Conservation (phyloP, 129 eudicot genomes). For the Flaveria brownii region DNA sequence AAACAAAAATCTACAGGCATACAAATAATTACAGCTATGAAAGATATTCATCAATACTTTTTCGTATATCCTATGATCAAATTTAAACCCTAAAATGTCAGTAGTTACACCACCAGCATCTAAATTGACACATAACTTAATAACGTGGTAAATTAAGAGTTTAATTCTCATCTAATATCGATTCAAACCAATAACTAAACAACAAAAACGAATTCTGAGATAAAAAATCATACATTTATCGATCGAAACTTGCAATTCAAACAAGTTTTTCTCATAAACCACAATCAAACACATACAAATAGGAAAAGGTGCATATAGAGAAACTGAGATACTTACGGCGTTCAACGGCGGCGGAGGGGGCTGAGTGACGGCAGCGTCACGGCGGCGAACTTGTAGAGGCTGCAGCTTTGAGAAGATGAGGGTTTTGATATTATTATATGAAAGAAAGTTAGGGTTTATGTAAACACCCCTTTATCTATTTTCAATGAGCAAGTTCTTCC, state of each 20-base stretch:
- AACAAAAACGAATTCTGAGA: neutral
- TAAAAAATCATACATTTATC: neutral
- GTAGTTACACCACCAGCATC: neutral
- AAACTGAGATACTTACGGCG: neutral
- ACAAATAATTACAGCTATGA: no score
- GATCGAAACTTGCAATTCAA: neutral
- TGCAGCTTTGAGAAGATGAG: neutral
- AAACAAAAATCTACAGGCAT: no score
- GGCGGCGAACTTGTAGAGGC: conserved; percentile 6
- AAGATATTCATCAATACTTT: no score
- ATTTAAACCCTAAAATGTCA: neutral
- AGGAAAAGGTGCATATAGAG: neutral
- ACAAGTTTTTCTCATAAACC: neutral
- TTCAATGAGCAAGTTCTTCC: neutral
- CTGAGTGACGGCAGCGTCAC: conserved; percentile 13
- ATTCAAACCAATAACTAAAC: neutral
- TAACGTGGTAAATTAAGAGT: neutral
- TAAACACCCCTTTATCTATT: neutral
- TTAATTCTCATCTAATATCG: neutral
- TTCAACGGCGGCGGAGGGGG: neutral
- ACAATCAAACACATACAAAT: neutral
- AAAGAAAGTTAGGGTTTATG: conserved; percentile 20
- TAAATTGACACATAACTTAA: neutral
- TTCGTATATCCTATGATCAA: neutral
- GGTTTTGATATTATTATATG: neutral